These are phyloP conservation scores for Termitomyces eurrhizus DNA, from an alignment of 768 basidiomycete genomes.

Conservation along the genomic window DNA sequence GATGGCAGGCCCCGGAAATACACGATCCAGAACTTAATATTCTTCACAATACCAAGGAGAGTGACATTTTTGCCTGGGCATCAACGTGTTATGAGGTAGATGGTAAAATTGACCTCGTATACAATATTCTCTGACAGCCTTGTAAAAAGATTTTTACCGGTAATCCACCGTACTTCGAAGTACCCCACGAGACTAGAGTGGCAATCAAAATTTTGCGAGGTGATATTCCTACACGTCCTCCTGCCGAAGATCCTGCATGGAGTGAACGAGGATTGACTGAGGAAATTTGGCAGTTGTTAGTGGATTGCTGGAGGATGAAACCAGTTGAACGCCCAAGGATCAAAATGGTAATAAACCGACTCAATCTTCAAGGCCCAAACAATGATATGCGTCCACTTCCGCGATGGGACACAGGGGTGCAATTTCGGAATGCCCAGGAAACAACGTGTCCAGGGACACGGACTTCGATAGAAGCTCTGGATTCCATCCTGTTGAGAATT, in stretches of 20 bases:
- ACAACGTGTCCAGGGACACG: neutral
- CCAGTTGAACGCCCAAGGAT: conserved; percentile 18
- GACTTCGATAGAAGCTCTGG: neutral
- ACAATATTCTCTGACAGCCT: neutral
- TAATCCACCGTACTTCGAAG: conserved; percentile 17
- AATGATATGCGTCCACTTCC: neutral
- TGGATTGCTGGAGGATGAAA: conserved; percentile 21
- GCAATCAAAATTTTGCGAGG: conserved; percentile 15
- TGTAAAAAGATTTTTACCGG: conserved; percentile 22
- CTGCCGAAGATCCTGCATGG: conserved; percentile 7
- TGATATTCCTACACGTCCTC: conserved; percentile 16
- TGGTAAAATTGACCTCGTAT: neutral
- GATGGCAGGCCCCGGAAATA: conserved; percentile 29
- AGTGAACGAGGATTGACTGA: conserved; percentile 15
- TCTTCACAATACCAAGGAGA: conserved; percentile 15
- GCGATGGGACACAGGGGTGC: neutral
- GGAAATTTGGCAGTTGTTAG: conserved; percentile 19
- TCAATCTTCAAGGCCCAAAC: neutral
- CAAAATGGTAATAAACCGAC: neutral
- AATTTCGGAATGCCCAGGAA: neutral
- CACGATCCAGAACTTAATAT: conserved; percentile 3
- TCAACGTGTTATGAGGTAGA: conserved; percentile 27
- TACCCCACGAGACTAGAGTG: conserved; percentile 14
- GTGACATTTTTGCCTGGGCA: conserved; percentile 26
- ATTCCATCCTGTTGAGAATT: neutral